phyloP scores from a whole-genome alignment of 352 stramenopile genomes.

The Phytophthora cajani region DNA sequence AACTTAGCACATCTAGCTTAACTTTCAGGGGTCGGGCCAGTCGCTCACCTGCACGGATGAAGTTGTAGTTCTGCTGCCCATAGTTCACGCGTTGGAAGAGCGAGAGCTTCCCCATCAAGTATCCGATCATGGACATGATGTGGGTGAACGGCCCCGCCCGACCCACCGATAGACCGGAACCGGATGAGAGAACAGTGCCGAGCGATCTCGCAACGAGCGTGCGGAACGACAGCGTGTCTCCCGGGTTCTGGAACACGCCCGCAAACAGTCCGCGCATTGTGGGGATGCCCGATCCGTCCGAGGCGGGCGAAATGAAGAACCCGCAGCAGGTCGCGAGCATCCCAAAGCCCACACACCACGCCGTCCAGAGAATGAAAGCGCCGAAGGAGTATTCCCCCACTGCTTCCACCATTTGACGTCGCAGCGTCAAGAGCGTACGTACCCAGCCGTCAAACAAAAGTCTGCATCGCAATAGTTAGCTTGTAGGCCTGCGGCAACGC shows the following conservation, averaged over 20 bases:
- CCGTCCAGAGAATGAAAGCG: constrained; percentile 70
- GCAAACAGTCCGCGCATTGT: constrained; percentile 79
- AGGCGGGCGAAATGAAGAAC: constrained; percentile 56
- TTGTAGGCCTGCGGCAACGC: background rate
- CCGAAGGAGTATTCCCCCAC: constrained; percentile 62
- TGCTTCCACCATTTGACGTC: constrained; percentile 54
- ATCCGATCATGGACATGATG: constrained; percentile 76
- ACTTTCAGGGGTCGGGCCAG: background rate
- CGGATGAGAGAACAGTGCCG: constrained; percentile 68
- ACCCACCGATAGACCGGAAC: constrained; percentile 71
- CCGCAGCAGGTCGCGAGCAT: constrained; percentile 66
- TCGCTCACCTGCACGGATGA: constrained; percentile 68
- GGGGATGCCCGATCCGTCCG: constrained; percentile 77
- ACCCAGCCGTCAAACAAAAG: constrained; percentile 75
- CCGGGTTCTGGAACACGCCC: constrained; percentile 78
- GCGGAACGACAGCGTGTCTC: constrained; percentile 62
- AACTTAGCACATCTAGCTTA: background rate
- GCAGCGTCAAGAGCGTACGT: constrained; percentile 58
- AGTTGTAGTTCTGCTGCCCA: constrained; percentile 74
- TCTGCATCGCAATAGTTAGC: constrained; percentile 23
- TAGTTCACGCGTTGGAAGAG: constrained; percentile 76
- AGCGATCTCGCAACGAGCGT: constrained; percentile 77
- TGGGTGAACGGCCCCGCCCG: constrained; percentile 77
- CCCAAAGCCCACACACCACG: constrained; percentile 62
- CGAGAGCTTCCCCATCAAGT: constrained; percentile 66